These are phyloP conservation scores for Cicer yamashitae DNA, from an alignment of 306 rosid species.

Conservation along the genomic window DNA sequence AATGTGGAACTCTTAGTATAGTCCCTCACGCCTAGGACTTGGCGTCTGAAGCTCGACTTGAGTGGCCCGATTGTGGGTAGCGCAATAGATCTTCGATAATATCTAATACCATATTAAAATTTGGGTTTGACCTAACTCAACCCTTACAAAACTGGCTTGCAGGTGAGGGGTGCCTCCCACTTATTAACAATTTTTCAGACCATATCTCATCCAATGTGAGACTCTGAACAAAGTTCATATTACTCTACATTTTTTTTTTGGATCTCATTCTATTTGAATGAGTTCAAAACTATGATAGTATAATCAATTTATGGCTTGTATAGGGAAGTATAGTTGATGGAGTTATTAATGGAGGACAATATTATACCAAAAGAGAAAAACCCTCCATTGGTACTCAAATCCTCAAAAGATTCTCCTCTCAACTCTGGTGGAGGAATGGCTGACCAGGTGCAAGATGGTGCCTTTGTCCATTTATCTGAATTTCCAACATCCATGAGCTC, in stretches of 20 bases:
- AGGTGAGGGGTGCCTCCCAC: too few species aligned
- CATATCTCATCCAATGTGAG: too few species aligned
- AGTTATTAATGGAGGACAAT: slow-evolving; percentile 17
- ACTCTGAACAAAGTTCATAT: neutral
- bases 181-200: too few species aligned
- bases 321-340: slow-evolving; percentile 16
- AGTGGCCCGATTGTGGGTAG: too few species aligned
- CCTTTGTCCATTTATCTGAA: slow-evolving; percentile 79
- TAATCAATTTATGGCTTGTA: slow-evolving; percentile 12
- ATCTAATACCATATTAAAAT: too few species aligned
- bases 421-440: slow-evolving; percentile 95
- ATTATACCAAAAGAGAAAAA: slow-evolving; percentile 82
- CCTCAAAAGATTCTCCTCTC: slow-evolving; percentile 83
- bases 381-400: slow-evolving; percentile 91
- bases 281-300: slow-evolving; percentile 26
- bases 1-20: too few species aligned
- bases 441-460: slow-evolving; percentile 87
- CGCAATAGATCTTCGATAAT: too few species aligned
- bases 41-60: too few species aligned
- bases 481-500: slow-evolving; percentile 88
- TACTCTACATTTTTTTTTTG: slow-evolving; percentile 1
- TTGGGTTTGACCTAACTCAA: too few species aligned
- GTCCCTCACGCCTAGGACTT: too few species aligned
- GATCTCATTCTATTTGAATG: slow-evolving; percentile 19
- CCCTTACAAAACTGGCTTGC: too few species aligned